Percentiles rank a stretch among this genome's conserved stretches.
Conservation (phyloP, 306 rosid genomes). For the Glycine tomentella region DNA sequence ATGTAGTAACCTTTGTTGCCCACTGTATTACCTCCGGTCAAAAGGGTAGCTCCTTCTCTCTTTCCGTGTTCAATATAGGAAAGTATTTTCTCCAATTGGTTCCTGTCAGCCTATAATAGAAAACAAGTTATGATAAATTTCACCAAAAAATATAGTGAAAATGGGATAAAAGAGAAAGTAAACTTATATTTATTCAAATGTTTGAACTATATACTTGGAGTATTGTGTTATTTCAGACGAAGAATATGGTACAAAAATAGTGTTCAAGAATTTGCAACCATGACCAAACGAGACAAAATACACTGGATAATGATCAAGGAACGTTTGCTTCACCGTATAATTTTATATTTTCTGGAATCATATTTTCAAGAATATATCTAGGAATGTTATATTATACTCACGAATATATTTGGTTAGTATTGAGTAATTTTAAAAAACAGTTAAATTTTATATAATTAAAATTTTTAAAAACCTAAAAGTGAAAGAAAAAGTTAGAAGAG, state of each 20-base stretch:
- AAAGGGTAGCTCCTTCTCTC: slow-evolving; percentile 81
- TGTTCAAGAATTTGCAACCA: not conserved
- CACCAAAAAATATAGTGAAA: not conserved
- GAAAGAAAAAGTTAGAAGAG: too few species aligned
- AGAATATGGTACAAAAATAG: not conserved
- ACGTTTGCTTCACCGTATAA: too few species aligned
- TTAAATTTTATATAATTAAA: too few species aligned
- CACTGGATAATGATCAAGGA: not conserved
- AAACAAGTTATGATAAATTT: not conserved
- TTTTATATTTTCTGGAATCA: too few species aligned
- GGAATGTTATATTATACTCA: too few species aligned
- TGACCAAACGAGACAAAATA: not conserved
- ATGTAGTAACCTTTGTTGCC: slow-evolving; percentile 75
- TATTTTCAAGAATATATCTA: too few species aligned
- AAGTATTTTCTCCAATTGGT: slow-evolving; percentile 67
- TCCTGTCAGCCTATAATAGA: slow-evolving; percentile 60
- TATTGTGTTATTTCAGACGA: not conserved
- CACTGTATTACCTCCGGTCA: slow-evolving; percentile 70
- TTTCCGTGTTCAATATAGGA: slow-evolving; percentile 78
- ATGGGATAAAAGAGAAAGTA: not conserved
- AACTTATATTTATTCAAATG: not conserved
- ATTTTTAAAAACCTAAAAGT: too few species aligned
- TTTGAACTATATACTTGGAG: not conserved
- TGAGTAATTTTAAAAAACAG: too few species aligned
- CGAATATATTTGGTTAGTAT: too few species aligned